A percentile compares a stretch with the other conserved stretches of the same genome.
phyloP scores from a whole-genome alignment of 2,329 filamentous ascomycete genomes.

The Colletotrichum chlorophyti region DNA sequence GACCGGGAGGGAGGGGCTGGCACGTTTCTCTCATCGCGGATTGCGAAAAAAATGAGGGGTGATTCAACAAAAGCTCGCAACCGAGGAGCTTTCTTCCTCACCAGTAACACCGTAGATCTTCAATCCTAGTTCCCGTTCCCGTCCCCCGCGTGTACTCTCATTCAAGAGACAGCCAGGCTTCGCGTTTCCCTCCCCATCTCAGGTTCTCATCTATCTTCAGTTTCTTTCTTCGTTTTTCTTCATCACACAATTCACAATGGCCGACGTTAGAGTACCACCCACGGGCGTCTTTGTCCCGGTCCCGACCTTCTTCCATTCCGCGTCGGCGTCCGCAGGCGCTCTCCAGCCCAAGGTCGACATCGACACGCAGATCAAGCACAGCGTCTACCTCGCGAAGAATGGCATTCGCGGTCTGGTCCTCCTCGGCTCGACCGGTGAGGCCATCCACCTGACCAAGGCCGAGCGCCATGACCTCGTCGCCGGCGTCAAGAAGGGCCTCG shows the following conservation, averaged over 20 bases:
- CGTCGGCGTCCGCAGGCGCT: conserved; percentile 46
- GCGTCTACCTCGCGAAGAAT: conserved; percentile 63
- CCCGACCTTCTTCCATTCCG: conserved; percentile 65
- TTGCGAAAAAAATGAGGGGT: conserved; percentile 12
- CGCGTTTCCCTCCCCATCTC: background rate
- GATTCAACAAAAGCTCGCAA: background rate
- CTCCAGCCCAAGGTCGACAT: conserved; percentile 61
- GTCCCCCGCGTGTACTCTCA: no score
- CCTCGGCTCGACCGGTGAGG: conserved; percentile 69
- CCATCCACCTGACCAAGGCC: conserved; percentile 62
- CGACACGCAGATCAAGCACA: conserved; percentile 63
- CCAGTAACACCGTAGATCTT: conserved; percentile 8
- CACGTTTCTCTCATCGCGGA: conserved; percentile 15
- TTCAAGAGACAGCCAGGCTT: background rate
- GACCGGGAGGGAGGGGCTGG: conserved; percentile 12
- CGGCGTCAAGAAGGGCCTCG: conserved; percentile 59
- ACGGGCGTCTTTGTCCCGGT: conserved; percentile 63
- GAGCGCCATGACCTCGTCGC: conserved; percentile 63
- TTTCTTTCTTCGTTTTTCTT: background rate
- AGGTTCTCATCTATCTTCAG: background rate
- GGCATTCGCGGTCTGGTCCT: conserved; percentile 68
- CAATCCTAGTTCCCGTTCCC: background rate
- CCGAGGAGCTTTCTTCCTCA: background rate
- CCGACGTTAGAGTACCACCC: conserved; percentile 39
- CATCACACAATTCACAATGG: conserved; percentile 9